These are phyloP conservation scores for Exophiala sp. DNA, from an alignment of 2,329 filamentous ascomycete genomes.

Conservation along the genomic window DNA sequence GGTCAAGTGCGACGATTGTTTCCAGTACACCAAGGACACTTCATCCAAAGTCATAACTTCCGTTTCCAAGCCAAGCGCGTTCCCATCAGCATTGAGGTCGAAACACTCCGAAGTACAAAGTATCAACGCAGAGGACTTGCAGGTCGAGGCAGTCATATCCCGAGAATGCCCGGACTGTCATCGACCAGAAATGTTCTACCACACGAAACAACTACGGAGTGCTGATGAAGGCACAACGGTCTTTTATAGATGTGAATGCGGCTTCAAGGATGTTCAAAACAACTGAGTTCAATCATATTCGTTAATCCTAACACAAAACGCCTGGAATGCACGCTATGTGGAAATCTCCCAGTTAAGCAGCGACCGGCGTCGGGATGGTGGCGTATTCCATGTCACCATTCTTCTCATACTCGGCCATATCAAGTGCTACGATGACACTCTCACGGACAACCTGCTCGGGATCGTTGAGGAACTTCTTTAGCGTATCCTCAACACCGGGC, in stretches of 20 bases:
- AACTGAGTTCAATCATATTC: conserved; percentile 31
- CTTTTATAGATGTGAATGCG: conserved; percentile 85
- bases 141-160: conserved; percentile 66
- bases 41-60: conserved; percentile 74
- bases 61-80: conserved; percentile 80
- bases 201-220: conserved; percentile 79
- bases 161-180: conserved; percentile 78
- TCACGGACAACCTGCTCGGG: conserved; percentile 90
- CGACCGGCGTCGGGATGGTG: conserved; percentile 60
- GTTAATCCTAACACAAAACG: not conserved
- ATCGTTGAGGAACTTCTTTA: conserved; percentile 82
- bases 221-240: conserved; percentile 94
- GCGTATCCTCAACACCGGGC: conserved; percentile 80
- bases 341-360: conserved; percentile 12
- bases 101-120: conserved; percentile 84
- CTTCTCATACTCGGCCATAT: conserved; percentile 97
- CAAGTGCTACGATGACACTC: conserved; percentile 89
- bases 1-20: conserved; percentile 81
- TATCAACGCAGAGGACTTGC: conserved; percentile 71
- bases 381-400: conserved; percentile 87
- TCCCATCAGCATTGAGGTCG: conserved; percentile 82
- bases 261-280: conserved; percentile 58
- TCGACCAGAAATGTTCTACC: conserved; percentile 76
- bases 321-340: conserved; percentile 13
- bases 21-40: conserved; percentile 76